Evolutionary conservation across 768 basidiomycete genomes (phyloP), one percentile per base, ranked within the genome.

Genomic region (Mycena maculata): DNA sequence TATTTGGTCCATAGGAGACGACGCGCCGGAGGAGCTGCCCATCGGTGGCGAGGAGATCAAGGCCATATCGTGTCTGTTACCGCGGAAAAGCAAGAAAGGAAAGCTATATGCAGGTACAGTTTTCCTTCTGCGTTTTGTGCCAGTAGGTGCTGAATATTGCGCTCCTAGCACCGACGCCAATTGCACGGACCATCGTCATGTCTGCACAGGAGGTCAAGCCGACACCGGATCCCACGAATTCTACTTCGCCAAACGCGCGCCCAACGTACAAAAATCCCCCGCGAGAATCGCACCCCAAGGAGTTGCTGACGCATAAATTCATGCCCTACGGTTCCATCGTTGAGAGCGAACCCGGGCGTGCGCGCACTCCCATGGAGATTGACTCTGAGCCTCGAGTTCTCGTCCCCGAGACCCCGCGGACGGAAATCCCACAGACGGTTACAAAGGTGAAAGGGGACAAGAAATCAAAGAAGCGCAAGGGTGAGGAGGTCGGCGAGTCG

Each of bases 11-110:
- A 70, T 91, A 16, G 87, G 84, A 1, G 80, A 83, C 18, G 81
- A 80, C 22, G 80, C 79, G 25, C 55, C 61, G 25, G 76, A 80
- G 54, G 75, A 53, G 70, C 69, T 60, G 10, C 75, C 72, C 2
- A 65, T 84, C 20, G 85, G 87, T 0, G 92, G 86, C 4, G 92
- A 92, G 68, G 92, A 93, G 75, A 76, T 92, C 42, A 85, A 83
- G 44, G 76, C 78, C 0, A 73, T 93, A 10, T 82, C 88, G 4
- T 91, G 89, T 74, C 77, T 94, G 3, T 75, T 93, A 1, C 92
- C 92, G 0, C 81, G 90, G 22, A 87, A 82, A 70, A 86, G 79
- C 55, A 89, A 90, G 72, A 82, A 80, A 18, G 90, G 90, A 0
- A 84, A 82, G 52, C 71, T 92, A 4, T 92, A 86, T 71, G 76